Evolutionary conservation across 129 eudicot genomes (phyloP).

Genomic region (Flaveria sonorensis): DNA sequence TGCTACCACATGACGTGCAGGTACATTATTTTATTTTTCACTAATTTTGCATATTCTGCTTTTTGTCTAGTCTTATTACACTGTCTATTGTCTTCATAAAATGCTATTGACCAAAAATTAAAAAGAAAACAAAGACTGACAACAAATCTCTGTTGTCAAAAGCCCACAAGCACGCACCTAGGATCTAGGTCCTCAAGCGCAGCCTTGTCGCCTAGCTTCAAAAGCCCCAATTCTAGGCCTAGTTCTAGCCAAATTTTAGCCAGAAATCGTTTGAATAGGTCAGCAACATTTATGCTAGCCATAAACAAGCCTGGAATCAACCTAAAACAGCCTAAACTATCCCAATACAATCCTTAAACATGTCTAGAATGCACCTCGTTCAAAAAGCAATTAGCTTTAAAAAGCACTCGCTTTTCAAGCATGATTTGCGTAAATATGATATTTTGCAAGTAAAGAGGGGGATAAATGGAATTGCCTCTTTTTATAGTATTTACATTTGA

Average conservation of each 20-base stretch:
- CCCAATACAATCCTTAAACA: too few relatives aligned
- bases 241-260: too few relatives aligned
- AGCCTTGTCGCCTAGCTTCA: neutral
- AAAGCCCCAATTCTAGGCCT: too few relatives aligned
- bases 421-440: neutral
- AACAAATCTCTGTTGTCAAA: neutral
- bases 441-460: neutral
- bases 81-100: constrained; percentile 3
- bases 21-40: constrained; percentile 33
- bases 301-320: too few relatives aligned
- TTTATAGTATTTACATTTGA: neutral
- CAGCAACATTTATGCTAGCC: too few relatives aligned
- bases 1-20: constrained; percentile 97
- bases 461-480: neutral
- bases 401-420: neutral
- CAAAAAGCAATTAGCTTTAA: too few relatives aligned
- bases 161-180: neutral
- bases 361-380: too few relatives aligned
- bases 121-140: neutral
- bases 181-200: neutral
- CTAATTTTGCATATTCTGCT: neutral
- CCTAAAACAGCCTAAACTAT: too few relatives aligned
- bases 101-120: neutral
- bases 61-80: neutral
- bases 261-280: too few relatives aligned